These are phyloP conservation scores for Cyberlindnera xylosilytica DNA, from an alignment of 805 yeast species.

Conservation along the genomic window DNA sequence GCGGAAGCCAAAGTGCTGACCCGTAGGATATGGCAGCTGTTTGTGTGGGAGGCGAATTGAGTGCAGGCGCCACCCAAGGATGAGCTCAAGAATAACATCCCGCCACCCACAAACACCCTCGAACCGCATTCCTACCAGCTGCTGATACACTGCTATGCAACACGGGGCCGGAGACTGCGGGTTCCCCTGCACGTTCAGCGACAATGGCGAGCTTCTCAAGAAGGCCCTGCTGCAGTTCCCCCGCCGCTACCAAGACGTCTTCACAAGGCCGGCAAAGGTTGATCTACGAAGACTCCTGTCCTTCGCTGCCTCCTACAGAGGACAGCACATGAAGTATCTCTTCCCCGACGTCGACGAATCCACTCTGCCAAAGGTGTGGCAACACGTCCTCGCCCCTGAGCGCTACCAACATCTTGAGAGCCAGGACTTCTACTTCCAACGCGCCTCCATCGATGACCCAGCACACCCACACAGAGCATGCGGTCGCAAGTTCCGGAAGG, in stretches of 20 bases:
- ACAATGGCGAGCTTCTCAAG: conserved; percentile 25
- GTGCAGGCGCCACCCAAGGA: no score
- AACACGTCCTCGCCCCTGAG: conserved; percentile 22
- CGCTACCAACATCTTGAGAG: conserved; percentile 23
- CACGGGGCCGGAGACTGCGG: conserved; percentile 2
- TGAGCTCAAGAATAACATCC: no score
- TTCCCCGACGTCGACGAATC: conserved; percentile 31
- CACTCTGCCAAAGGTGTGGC: conserved; percentile 24
- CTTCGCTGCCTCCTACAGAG: conserved; percentile 39
- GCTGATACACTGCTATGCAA: no score
- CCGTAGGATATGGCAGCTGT: no score
- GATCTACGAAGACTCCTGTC: conserved; percentile 42
- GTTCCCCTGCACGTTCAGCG: conserved; percentile 15
- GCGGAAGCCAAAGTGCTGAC: no score
- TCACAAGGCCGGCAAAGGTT: conserved; percentile 29
- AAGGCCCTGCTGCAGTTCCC: conserved; percentile 41
- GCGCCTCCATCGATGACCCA: conserved; percentile 21
- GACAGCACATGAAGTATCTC: conserved; percentile 36
- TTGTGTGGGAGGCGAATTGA: no score
- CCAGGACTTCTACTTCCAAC: conserved; percentile 20
- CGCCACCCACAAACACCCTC: no score
- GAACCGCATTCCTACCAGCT: no score
- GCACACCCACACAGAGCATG: conserved; percentile 69
- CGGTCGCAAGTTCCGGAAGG: conserved; percentile 65
- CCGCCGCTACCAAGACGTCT: conserved; percentile 29